phyloP scores from a whole-genome alignment of 306 rosid genomes.

The Betula pendula region DNA sequence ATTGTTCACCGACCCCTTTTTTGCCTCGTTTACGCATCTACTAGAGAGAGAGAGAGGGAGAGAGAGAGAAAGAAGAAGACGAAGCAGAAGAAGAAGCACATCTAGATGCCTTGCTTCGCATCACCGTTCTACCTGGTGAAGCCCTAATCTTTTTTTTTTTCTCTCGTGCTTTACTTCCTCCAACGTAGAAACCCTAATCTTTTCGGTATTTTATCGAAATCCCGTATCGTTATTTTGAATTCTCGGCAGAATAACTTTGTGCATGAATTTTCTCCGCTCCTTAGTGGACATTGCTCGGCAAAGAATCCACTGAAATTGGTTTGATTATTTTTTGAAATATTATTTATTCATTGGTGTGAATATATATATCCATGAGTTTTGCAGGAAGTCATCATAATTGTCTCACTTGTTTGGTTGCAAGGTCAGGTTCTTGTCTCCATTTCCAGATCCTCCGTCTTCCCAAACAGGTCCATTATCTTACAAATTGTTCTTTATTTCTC shows the following conservation, averaged over 20 bases:
- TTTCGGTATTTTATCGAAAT: background rate
- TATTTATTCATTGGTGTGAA: background rate
- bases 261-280: background rate
- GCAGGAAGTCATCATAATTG: background rate
- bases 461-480: too few species aligned
- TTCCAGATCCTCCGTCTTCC: too few species aligned
- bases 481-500: too few species aligned
- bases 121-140: conserved; percentile 22
- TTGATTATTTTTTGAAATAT: background rate
- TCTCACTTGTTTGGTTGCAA: conserved; percentile 4
- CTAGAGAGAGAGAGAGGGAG: background rate
- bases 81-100: conserved; percentile 12
- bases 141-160: conserved; percentile 16
- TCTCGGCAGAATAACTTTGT: background rate
- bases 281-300: background rate
- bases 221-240: background rate
- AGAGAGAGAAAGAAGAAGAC: background rate
- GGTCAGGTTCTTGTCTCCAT: too few species aligned
- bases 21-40: too few species aligned
- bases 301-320: background rate
- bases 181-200: background rate
- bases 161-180: background rate
- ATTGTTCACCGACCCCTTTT: too few species aligned
- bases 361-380: background rate
- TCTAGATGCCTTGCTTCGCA: background rate